phyloP scores from a whole-genome alignment of 495 filamentous ascomycete genomes.

The Neurospora intermedia region DNA sequence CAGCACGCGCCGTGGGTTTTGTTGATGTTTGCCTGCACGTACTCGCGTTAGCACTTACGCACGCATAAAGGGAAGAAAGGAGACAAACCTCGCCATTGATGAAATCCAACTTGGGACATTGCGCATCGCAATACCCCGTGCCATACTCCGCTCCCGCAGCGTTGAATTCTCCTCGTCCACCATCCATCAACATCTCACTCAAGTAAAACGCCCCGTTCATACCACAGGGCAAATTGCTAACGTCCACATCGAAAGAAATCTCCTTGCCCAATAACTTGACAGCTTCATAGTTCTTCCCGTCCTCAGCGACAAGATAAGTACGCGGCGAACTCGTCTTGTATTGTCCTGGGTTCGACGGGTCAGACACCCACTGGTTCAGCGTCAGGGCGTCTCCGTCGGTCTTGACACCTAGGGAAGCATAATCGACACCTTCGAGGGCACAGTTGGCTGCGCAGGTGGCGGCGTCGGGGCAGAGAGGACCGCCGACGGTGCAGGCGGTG shows the following conservation, averaged over 20 bases:
- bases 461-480: slow-evolving; percentile 40
- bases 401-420: slow-evolving; percentile 33
- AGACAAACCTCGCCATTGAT: slow-evolving; percentile 47
- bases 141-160: slow-evolving; percentile 60
- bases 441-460: slow-evolving; percentile 41
- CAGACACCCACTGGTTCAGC: slow-evolving; percentile 44
- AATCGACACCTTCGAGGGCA: slow-evolving; percentile 41
- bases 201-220: slow-evolving; percentile 67
- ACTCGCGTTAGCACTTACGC: too few species aligned
- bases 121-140: slow-evolving; percentile 70
- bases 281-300: slow-evolving; percentile 43
- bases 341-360: slow-evolving; percentile 9
- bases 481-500: slow-evolving; percentile 36
- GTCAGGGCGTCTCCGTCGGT: slow-evolving; percentile 37
- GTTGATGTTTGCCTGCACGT: slow-evolving; percentile 40
- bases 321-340: slow-evolving; percentile 45
- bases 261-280: slow-evolving; percentile 51
- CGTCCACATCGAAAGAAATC: slow-evolving; percentile 60
- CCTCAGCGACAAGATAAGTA: slow-evolving; percentile 47
- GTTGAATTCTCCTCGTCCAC: slow-evolving; percentile 48
- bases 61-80: too few species aligned
- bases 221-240: slow-evolving; percentile 54
- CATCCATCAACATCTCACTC: slow-evolving; percentile 52
- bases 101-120: slow-evolving; percentile 57
- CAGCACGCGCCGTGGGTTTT: slow-evolving; percentile 52